Evolutionary conservation across 2,329 filamentous ascomycete genomes (phyloP).

Genomic region (Neonectria magnoliae): DNA sequence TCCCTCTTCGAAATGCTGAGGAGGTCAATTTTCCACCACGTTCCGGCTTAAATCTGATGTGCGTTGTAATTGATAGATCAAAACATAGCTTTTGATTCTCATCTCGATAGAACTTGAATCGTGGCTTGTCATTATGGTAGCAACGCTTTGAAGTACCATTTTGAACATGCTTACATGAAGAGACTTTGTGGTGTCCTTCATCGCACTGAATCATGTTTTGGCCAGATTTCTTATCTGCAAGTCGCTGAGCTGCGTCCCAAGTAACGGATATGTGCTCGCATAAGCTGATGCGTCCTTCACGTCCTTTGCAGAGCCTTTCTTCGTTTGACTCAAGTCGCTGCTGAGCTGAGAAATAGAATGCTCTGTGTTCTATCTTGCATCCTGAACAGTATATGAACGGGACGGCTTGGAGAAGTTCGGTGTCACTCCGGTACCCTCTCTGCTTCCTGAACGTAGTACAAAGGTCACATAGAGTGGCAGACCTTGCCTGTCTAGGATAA

Average conservation of each 20-base stretch:
- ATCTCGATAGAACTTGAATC: slow-evolving; percentile 5
- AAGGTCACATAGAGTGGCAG: not conserved
- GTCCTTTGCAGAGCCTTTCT: slow-evolving; percentile 5
- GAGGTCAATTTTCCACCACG: not conserved
- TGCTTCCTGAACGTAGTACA: slow-evolving; percentile 8
- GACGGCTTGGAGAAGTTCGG: not conserved
- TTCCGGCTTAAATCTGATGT: slow-evolving; percentile 1
- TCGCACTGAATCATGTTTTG: not conserved
- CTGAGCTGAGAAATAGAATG: slow-evolving; percentile 13
- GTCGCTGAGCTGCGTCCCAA: slow-evolving; percentile 8
- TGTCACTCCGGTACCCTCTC: slow-evolving; percentile 2
- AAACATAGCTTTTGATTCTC: not conserved
- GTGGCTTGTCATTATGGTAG: not conserved
- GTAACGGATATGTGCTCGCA: slow-evolving; percentile 7
- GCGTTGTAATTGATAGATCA: slow-evolving; percentile 3
- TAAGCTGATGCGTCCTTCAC: not conserved
- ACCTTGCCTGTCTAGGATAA: not conserved
- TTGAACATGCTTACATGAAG: slow-evolving; percentile 3
- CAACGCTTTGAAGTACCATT: not conserved
- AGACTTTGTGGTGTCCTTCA: not conserved
- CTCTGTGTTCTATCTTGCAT: slow-evolving; percentile 17
- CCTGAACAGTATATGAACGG: slow-evolving; percentile 17
- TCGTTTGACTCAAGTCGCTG: slow-evolving; percentile 14
- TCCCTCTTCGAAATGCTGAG: not conserved
- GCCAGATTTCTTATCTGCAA: not conserved